phyloP scores from a whole-genome alignment of 208 protist species.

The Trypanosomatidae sp. region DNA sequence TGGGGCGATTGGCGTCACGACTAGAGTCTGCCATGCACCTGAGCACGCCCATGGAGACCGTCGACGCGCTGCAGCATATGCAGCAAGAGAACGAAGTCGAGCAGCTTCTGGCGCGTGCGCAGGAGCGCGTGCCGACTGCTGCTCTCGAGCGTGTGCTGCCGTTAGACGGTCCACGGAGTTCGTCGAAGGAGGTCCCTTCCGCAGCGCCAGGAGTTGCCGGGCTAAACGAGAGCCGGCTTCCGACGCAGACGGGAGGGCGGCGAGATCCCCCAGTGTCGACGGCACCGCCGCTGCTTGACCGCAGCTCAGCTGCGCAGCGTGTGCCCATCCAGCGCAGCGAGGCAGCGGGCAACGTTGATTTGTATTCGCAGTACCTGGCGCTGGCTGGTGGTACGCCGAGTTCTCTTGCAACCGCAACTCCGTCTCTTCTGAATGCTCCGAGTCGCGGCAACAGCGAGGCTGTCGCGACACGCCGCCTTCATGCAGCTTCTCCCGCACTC shows the following conservation, averaged over 20 bases:
- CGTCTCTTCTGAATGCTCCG: background rate
- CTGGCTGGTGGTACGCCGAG: background rate
- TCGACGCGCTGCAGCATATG: conserved; percentile 56
- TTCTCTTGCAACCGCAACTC: no score
- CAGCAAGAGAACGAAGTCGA: conserved; percentile 56
- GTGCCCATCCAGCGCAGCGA: no score
- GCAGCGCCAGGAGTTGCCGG: no score
- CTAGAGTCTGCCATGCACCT: conserved; percentile 32
- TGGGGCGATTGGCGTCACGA: conserved; percentile 22
- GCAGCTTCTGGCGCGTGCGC: conserved; percentile 41
- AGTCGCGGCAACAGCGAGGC: background rate
- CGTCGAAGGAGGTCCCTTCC: no score
- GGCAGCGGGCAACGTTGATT: no score
- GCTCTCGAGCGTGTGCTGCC: conserved; percentile 44
- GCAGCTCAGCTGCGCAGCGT: conserved; percentile 10
- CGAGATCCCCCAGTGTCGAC: no score
- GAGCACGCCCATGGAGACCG: conserved; percentile 25
- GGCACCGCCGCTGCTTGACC: conserved; percentile 15
- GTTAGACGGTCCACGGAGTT: conserved; percentile 34
- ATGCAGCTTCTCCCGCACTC: background rate
- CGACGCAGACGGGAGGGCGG: no score
- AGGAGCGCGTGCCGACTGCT: conserved; percentile 33
- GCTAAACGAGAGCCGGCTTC: no score
- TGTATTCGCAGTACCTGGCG: conserved; percentile 42
- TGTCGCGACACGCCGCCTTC: background rate